Evolutionary conservation across 83 land plant genomes (phyloP), one percentile per base, ranked within the genome.

Genomic region (Picea abies): DNA sequence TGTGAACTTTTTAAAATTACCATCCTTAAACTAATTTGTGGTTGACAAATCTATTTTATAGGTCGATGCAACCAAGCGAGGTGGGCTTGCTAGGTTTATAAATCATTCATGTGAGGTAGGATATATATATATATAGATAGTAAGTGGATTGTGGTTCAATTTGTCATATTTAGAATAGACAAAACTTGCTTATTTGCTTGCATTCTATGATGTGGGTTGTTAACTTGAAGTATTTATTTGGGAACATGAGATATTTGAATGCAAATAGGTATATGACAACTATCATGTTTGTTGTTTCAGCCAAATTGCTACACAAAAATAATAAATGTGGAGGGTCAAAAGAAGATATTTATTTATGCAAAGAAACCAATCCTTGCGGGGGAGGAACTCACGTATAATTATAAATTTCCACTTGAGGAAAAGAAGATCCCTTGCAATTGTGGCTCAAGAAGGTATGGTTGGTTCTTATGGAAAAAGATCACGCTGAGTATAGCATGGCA

Each of bases 41-140:
- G 23, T 15, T 5, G 23, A 81, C 19, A 8, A n/a, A 69, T 22
- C 58, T 22, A 73, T 26, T 66, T 22, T 61, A 72, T 83, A 96
- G 97, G 99, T 97, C 83, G 99, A 97, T 93, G 99, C 99, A 20
- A 97, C 99, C 32, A 89, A 91, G 62, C 93, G 96, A 80, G 99
- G 99, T 67, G 99, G 99, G 3, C 87, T 96, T 75, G 99, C 99
- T 61, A 94, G 99, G 84, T 97, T 97, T 81, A 94, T 97, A 62
- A 97, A 97, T 65, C 99, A 97, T 85, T 97, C 99, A 20, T 97
- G 99, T 91, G 99, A 97, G 88, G 99, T 94, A 89, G 62, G 39
- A 6, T 22, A 4, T 73, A 44, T 41, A n/a, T n/a, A 29, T 29
- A 22, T 22, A 41, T 47, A 9, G 58, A 47, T 5, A n/a, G 17